Percentiles rank a stretch among this genome's conserved stretches.
These are phyloP conservation scores for Fusarium sp. DNA, from an alignment of 2,329 filamentous ascomycete genomes.

Conservation along the genomic window DNA sequence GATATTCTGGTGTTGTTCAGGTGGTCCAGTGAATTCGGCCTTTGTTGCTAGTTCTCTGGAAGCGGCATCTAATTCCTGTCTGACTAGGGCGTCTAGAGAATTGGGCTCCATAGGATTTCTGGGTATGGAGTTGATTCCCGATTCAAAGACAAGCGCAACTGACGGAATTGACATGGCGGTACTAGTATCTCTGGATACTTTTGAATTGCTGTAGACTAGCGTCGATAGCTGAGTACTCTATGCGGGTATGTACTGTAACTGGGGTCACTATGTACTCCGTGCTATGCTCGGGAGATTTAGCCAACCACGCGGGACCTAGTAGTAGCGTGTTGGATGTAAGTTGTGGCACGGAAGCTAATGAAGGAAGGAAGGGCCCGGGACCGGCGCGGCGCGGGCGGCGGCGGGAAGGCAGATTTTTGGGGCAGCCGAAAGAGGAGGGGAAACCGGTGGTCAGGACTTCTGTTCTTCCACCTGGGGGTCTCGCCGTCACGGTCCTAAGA, in stretches of 20 bases:
- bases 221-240: slow-evolving; percentile 14
- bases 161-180: slow-evolving; percentile 45
- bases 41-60: slow-evolving; percentile 40
- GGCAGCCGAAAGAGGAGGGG: slow-evolving; percentile 26
- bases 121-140: slow-evolving; percentile 41
- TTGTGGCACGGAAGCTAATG: slow-evolving; percentile 44
- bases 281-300: slow-evolving; percentile 29
- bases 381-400: slow-evolving; percentile 42
- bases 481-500: slow-evolving; percentile 36
- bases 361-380: slow-evolving; percentile 30
- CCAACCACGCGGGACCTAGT: slow-evolving; percentile 45
- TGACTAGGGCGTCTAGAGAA: slow-evolving; percentile 46
- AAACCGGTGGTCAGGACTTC: slow-evolving; percentile 13
- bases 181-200: slow-evolving; percentile 23
- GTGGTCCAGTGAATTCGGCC: slow-evolving; percentile 18
- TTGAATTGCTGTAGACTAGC: slow-evolving; percentile 32
- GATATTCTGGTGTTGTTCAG: slow-evolving; percentile 44
- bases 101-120: slow-evolving; percentile 27
- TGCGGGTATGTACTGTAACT: slow-evolving; percentile 22
- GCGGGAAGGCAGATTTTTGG: slow-evolving; percentile 39
- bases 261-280: slow-evolving; percentile 34
- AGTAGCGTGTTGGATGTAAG: slow-evolving; percentile 35
- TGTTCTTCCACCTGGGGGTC: slow-evolving; percentile 22
- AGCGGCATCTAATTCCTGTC: slow-evolving; percentile 44
- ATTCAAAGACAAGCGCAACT: slow-evolving; percentile 46